Evolutionary conservation across 768 basidiomycete genomes (phyloP).

Genomic region (Thelephora aurantiotincta): DNA sequence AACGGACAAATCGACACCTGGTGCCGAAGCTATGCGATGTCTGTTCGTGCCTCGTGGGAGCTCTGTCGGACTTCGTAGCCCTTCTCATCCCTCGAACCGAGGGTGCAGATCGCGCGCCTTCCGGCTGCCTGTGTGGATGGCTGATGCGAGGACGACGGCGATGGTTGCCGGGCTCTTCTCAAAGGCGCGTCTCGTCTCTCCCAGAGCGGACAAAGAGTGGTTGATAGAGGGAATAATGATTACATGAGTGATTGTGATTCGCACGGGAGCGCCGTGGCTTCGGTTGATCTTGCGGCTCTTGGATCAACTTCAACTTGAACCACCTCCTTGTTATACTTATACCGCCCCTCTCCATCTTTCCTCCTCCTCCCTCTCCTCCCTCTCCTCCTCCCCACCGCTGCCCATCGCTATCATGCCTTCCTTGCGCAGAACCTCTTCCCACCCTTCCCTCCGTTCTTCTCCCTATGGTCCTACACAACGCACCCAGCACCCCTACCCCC

Average conservation of each 20-base stretch:
- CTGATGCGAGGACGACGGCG: no score
- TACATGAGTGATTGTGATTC: background rate
- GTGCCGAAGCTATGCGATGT: no score
- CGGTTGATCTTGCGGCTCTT: no score
- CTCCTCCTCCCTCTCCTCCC: constrained; percentile 2
- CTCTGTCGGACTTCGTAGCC: no score
- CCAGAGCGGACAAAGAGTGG: no score
- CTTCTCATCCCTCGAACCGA: no score
- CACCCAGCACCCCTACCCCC: constrained; percentile 20
- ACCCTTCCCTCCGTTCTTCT: constrained; percentile 51
- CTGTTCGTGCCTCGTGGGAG: no score
- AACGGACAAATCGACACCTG: no score
- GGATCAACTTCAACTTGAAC: background rate
- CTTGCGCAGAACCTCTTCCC: constrained; percentile 65
- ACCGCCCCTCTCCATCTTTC: background rate
- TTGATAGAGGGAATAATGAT: background rate
- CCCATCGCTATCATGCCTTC: constrained; percentile 54
- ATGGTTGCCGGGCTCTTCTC: no score
- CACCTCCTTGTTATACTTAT: background rate
- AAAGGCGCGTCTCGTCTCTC: no score
- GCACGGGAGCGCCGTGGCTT: background rate
- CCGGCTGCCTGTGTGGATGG: no score
- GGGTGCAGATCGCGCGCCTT: no score
- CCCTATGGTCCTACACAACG: constrained; percentile 36
- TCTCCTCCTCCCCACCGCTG: constrained; percentile 19